Conservation (phyloP, 805 yeast genomes). For the Metschnikowia cubensis region DNA sequence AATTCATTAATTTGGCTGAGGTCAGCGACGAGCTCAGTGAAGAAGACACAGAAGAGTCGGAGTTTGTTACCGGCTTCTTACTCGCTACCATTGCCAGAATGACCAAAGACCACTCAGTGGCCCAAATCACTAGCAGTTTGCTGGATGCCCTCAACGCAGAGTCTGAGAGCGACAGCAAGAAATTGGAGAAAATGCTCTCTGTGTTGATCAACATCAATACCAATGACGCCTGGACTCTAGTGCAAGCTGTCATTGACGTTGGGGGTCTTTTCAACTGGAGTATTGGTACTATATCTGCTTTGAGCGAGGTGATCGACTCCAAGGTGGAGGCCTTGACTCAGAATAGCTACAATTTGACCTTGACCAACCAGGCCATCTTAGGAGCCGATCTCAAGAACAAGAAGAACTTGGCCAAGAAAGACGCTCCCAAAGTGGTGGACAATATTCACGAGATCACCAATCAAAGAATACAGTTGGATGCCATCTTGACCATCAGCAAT, state of each 20-base stretch:
- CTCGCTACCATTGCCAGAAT: constrained; percentile 49
- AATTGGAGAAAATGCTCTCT: constrained; percentile 38
- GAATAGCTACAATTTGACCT: constrained; percentile 43
- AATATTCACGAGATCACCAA: constrained; percentile 26
- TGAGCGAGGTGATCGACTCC: constrained; percentile 41
- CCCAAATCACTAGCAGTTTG: constrained; percentile 51
- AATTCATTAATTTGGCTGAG: constrained; percentile 44
- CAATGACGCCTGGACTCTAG: constrained; percentile 55
- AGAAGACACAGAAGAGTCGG: constrained; percentile 11
- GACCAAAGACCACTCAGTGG: constrained; percentile 58
- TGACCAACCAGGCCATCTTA: constrained; percentile 43
- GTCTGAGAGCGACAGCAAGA: constrained; percentile 21
- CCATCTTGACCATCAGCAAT: constrained; percentile 32
- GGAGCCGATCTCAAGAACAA: constrained; percentile 22
- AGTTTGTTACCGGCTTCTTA: constrained; percentile 15
- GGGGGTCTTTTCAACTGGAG: constrained; percentile 70
- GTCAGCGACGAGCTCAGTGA: constrained; percentile 14
- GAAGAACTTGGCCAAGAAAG: constrained; percentile 23
- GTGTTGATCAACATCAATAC: constrained; percentile 34
- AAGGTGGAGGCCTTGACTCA: constrained; percentile 45
- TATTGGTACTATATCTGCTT: constrained; percentile 43
- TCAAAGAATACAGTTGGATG: constrained; percentile 30
- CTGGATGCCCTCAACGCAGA: constrained; percentile 29
- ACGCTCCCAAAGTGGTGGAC: constrained; percentile 17
- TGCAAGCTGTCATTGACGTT: constrained; percentile 65